Base-by-base conservation (phyloP, 164 flowering plant genomes). In the Kingdonia uniflora region DNA sequence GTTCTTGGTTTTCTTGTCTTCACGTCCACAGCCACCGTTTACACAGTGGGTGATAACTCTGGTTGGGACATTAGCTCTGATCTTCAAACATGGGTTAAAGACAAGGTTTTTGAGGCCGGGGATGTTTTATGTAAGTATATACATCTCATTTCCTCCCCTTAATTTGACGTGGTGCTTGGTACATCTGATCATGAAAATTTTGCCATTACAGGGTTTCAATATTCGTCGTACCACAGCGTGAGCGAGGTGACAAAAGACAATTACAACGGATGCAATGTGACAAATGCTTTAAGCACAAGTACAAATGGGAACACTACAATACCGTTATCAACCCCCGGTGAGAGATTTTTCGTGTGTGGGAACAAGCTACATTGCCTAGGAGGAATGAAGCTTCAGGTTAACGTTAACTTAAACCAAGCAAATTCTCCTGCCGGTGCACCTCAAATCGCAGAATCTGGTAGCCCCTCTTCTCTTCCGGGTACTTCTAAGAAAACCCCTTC, bases 291-390 rank as follows among this genome's bases (percentile, higher is more conserved):
- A 20, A 51, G 56, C 1, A 14, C 71, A 26, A 44, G 55, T 57
- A 49, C 11, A n/a, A 63, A 52, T 1, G 82, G 89, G 7, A 61
- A 47, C 40, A 69, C 76, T 21, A 61, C 66, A 8, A 56, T 80
- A 2, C 22, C 70, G 11, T 65, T 85, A 0, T 3, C 67, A 19
- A 19, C 50, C 0, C 39, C 75, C 0, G 89, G 95, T 1, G 10
- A 70, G 0, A 59, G 45, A 57, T 79, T 77, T 72, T 82, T 79
- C 65, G 47, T 80, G 0, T 85, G 95, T 40, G 75, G 83, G n/a
- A 63, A 64, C 1, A 0, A n/a, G 0, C 61, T 65, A 19, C 84
- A 82, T 53, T 85, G 94, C 29, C 1, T 38, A 5, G 38, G 44
- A 0, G 86, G 88, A 16, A 72, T 76, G 84, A 82, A 73, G 57